Evolutionary conservation across 495 filamentous ascomycete genomes (phyloP).

Genomic region (Apiosordaria backusii): DNA sequence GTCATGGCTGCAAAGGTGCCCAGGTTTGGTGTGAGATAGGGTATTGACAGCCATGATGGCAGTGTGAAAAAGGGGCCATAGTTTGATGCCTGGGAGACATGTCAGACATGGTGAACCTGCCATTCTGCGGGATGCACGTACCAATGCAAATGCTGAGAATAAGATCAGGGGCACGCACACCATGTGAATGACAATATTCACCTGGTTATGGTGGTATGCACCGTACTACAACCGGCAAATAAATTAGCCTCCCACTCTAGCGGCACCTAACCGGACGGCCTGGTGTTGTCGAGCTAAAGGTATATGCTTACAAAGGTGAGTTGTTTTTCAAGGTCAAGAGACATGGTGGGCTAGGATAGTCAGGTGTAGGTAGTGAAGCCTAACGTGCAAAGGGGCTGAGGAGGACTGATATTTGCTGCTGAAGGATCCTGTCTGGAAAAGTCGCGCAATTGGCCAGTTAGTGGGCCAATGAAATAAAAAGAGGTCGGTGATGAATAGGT

Average conservation of each 20-base stretch:
- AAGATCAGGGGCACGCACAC: conserved; percentile 82
- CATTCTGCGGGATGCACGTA: conserved; percentile 39
- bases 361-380: not conserved
- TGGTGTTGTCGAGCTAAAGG: not conserved
- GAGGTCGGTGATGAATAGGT: not conserved
- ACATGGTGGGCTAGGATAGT: conserved; percentile 47
- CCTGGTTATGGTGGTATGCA: conserved; percentile 83
- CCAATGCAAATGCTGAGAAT: conserved; percentile 74
- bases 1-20: conserved; percentile 67
- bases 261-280: not conserved
- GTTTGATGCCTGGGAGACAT: conserved; percentile 63
- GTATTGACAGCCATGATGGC: conserved; percentile 64
- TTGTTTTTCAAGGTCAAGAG: conserved; percentile 75
- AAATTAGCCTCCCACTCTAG: conserved; percentile 4
- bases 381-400: not conserved
- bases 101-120: not conserved
- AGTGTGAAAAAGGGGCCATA: conserved; percentile 66
- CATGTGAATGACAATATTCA: conserved; percentile 90
- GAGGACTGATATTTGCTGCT: not conserved
- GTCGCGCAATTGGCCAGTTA: not conserved
- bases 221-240: conserved; percentile 65
- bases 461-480: not conserved
- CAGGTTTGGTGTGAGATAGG: conserved; percentile 75
- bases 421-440: not conserved
- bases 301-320: conserved; percentile 64